phyloP scores from a whole-genome alignment of 495 filamentous ascomycete genomes.

The Penicillium mononematosum region DNA sequence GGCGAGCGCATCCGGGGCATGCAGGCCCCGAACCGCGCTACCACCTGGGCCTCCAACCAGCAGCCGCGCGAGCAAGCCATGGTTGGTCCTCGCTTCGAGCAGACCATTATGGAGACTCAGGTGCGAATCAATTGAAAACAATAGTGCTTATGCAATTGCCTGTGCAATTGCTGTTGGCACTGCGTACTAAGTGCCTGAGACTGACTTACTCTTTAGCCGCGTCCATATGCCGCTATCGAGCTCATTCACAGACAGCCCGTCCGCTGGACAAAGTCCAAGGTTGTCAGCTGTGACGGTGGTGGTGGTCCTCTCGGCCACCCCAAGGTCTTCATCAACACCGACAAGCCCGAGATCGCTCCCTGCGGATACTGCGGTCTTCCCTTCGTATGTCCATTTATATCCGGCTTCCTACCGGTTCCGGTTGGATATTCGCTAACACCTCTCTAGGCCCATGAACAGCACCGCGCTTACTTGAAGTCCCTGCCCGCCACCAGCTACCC shows the following conservation, averaged over 20 bases:
- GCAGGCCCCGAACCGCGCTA: conserved; percentile 85
- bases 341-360: conserved; percentile 88
- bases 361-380: conserved; percentile 96
- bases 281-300: conserved; percentile 89
- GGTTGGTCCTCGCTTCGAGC: conserved; percentile 92
- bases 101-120: conserved; percentile 88
- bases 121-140: conserved; percentile 50
- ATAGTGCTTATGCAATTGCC: neutral
- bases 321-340: conserved; percentile 92
- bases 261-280: conserved; percentile 76
- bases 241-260: conserved; percentile 96
- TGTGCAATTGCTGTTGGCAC: conserved; percentile 8
- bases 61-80: conserved; percentile 76
- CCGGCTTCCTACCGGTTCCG: neutral
- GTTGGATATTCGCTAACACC: conserved; percentile 6
- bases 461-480: conserved; percentile 77
- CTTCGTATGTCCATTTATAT: conserved; percentile 62
- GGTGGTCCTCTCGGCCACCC: conserved; percentile 92
- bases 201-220: conserved; percentile 58
- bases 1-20: conserved; percentile 58
- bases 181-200: conserved; percentile 2
- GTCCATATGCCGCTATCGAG: conserved; percentile 84
- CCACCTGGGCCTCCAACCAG: conserved; percentile 82
- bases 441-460: conserved; percentile 76
- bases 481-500: conserved; percentile 77